Evolutionary conservation across 345 rosid species (phyloP).

Genomic region (Pugionium dolabratum): DNA sequence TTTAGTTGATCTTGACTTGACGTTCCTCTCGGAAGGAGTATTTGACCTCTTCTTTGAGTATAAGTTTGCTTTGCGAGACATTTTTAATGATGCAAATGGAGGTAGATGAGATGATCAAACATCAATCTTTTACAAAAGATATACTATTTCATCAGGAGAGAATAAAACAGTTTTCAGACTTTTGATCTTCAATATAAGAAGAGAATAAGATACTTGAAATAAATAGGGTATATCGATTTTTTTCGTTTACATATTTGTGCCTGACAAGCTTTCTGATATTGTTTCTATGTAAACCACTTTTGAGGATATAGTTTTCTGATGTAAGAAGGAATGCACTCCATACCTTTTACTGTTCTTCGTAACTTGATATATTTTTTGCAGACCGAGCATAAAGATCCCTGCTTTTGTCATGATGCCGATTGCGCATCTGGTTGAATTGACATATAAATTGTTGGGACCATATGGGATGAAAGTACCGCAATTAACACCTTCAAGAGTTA

Average conservation of each 20-base stretch:
- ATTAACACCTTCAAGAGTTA: constrained; percentile 85
- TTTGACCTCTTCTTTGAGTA: too few relatives aligned
- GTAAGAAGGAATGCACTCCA: constrained; percentile 8
- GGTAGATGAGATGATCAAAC: constrained; percentile 14
- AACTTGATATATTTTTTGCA: constrained; percentile 47
- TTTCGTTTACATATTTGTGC: constrained; percentile 11
- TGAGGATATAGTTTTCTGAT: constrained; percentile 10
- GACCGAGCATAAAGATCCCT: constrained; percentile 91
- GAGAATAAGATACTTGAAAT: not conserved
- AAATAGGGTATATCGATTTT: not conserved
- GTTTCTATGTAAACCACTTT: constrained; percentile 14
- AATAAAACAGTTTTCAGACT: not conserved
- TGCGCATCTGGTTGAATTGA: constrained; percentile 68
- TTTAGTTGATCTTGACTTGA: constrained; percentile 18
- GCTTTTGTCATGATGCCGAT: constrained; percentile 76
- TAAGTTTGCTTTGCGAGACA: not conserved
- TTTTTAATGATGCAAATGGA: not conserved
- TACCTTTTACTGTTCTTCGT: constrained; percentile 28
- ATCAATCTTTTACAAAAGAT: constrained; percentile 1
- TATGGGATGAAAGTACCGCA: constrained; percentile 91
- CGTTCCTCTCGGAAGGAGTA: not conserved
- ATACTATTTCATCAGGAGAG: constrained; percentile 2
- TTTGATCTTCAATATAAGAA: not conserved
- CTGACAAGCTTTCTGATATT: constrained; percentile 12
- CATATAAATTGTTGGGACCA: constrained; percentile 69